phyloP scores from a whole-genome alignment of 495 filamentous ascomycete species.

The Penicillium canariense region DNA sequence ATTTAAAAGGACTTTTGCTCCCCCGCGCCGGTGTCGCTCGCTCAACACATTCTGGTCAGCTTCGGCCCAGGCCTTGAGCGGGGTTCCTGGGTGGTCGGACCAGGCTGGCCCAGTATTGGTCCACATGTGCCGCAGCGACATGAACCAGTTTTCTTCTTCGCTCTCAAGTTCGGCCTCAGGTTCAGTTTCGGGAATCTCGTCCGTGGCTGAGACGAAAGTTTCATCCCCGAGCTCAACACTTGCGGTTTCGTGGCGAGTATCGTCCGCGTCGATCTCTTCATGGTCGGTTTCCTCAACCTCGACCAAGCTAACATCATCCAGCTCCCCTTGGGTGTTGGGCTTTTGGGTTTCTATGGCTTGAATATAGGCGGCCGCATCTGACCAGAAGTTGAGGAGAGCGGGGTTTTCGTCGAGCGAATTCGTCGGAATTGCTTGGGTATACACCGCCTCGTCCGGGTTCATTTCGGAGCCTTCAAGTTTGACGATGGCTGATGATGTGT shows the following conservation, averaged over 20 bases:
- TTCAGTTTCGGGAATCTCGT: neutral
- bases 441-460: neutral
- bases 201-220: conserved; percentile 5
- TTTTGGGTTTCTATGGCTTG: neutral
- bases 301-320: neutral
- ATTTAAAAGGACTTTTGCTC: conserved; percentile 27
- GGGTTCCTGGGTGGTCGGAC: conserved; percentile 38
- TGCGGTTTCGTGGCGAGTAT: conserved; percentile 37
- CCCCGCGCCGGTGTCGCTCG: conserved; percentile 30
- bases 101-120: conserved; percentile 22
- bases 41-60: conserved; percentile 34
- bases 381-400: neutral
- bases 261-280: conserved; percentile 20
- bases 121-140: conserved; percentile 30
- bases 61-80: conserved; percentile 44
- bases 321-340: neutral
- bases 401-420: neutral
- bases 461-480: conserved; percentile 5
- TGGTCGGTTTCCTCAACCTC: conserved; percentile 16
- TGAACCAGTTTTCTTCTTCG: conserved; percentile 37
- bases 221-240: conserved; percentile 46
- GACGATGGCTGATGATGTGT: conserved; percentile 4
- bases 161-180: conserved; percentile 17
- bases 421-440: neutral
- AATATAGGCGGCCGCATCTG: neutral